Base-by-base conservation (phyloP, 306 rosid genomes). In the Prunus padus region DNA sequence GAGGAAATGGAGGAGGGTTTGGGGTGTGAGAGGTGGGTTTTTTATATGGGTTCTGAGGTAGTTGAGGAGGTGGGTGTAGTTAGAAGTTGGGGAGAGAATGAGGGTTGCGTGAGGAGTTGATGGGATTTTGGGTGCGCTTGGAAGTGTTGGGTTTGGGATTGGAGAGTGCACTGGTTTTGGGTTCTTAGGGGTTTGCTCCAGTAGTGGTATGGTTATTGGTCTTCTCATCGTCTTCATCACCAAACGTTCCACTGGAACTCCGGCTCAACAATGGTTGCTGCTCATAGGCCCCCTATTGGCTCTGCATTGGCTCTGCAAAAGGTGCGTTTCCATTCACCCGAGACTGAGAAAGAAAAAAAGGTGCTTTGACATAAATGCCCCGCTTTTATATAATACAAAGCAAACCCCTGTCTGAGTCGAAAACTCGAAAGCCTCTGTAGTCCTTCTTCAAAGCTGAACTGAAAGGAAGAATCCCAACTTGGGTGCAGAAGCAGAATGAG, bases 1-100 rank as follows among this genome's bases (percentile, higher is more conserved):
- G 81, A 93, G 89, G 82, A 93, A 93, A 54, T 80, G 92, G 70
- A 91, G 87, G 50, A 93, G 96, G 77, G 47, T 73, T 54, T 77
- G 65, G 3, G 98, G 86, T 3, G 84, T 81, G 72, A 91, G 74
- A 2, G 98, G 93, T 2, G 89, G 87, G 7, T 87, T 55, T 37
- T 71, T 7, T 31, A 91, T 83, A 40, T 89, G 89, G 83, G 86
- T 19, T 61, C 77, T 85, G 49, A 93, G 82, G 86, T 87, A 91
- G 47, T 23, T 69, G 52, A 91, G 88, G 81, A 93, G 87, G 49
- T 72, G 86, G 56, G 66, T 66, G 81, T 89, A 87, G 76, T 85
- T 80, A n/a, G 77, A 52, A 74, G 72, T 75, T 72, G 78, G 84
- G 15, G 89, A 86, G 63, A 88, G 76, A 20, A 87, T 75, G 26